Evolutionary conservation across 1,284 basidiomycete species (phyloP).

Genomic region (Trichosporon sp.): DNA sequence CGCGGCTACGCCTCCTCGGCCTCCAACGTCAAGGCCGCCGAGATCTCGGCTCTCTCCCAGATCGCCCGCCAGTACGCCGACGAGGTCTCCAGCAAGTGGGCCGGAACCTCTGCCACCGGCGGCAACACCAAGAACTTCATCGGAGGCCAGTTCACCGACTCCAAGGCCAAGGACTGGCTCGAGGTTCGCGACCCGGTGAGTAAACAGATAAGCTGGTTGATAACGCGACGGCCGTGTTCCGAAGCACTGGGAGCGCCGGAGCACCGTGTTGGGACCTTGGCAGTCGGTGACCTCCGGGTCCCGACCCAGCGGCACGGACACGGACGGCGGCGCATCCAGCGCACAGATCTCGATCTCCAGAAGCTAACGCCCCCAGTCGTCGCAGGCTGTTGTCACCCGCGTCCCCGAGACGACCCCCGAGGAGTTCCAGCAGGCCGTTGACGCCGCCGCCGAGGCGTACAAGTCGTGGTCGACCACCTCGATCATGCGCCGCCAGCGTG

Average conservation of each 20-base stretch:
- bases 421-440: conserved; percentile 85
- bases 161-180: conserved; percentile 74
- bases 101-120: conserved; percentile 79
- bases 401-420: conserved; percentile 83
- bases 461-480: conserved; percentile 86
- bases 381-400: conserved; percentile 81
- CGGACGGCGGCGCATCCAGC: neutral
- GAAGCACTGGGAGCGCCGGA: neutral
- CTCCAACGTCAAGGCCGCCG: conserved; percentile 28
- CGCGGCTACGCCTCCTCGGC: conserved; percentile 42
- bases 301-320: neutral
- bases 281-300: neutral
- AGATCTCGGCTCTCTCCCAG: conserved; percentile 35
- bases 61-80: conserved; percentile 46
- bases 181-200: conserved; percentile 83
- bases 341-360: neutral
- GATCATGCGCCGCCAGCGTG: conserved; percentile 81
- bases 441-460: conserved; percentile 83
- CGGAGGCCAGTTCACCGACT: conserved; percentile 77
- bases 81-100: conserved; percentile 64
- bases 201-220: conserved; percentile 17
- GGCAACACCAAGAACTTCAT: conserved; percentile 87
- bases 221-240: neutral
- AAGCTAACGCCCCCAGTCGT: conserved; percentile 22
- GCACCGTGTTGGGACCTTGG: neutral